Evolutionary conservation across 768 basidiomycete species (phyloP).

Genomic region (Leccinum variicolor): DNA sequence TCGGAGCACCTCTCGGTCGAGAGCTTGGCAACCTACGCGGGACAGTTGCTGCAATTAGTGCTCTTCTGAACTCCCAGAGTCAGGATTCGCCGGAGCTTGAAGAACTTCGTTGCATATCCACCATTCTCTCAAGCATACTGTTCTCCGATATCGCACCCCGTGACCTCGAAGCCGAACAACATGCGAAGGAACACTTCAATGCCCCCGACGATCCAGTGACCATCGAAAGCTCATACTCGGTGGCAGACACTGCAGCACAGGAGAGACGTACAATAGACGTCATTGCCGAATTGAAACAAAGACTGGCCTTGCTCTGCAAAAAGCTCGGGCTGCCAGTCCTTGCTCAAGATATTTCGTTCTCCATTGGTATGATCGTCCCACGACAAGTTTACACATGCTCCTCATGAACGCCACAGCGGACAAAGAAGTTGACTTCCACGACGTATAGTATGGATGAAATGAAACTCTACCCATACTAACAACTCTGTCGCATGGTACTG

Average conservation of each 20-base stretch:
- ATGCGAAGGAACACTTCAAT: slow-evolving; percentile 65
- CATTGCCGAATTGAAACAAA: slow-evolving; percentile 36
- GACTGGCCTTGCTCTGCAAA: slow-evolving; percentile 30
- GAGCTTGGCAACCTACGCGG: slow-evolving; percentile 80
- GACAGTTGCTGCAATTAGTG: slow-evolving; percentile 55
- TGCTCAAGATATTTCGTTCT: neutral
- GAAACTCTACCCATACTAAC: neutral
- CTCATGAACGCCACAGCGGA: neutral
- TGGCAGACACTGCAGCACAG: slow-evolving; percentile 5
- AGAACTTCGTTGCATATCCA: slow-evolving; percentile 53
- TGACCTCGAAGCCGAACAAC: slow-evolving; percentile 75
- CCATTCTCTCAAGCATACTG: slow-evolving; percentile 54
- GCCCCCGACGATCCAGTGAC: slow-evolving; percentile 23
- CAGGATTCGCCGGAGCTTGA: slow-evolving; percentile 20
- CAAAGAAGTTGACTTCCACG: neutral
- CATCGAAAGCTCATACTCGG: slow-evolving; percentile 40
- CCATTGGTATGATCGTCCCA: neutral
- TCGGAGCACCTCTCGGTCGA: slow-evolving; percentile 73
- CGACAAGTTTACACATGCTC: neutral
- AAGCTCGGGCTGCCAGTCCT: slow-evolving; percentile 32
- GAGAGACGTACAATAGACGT: slow-evolving; percentile 39
- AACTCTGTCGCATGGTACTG: slow-evolving; percentile 1
- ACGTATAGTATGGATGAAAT: neutral
- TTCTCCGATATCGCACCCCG: slow-evolving; percentile 71
- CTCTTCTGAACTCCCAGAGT: slow-evolving; percentile 44